phyloP scores from a whole-genome alignment of 441 rosid genomes.

The Eutrema salsugineum region DNA sequence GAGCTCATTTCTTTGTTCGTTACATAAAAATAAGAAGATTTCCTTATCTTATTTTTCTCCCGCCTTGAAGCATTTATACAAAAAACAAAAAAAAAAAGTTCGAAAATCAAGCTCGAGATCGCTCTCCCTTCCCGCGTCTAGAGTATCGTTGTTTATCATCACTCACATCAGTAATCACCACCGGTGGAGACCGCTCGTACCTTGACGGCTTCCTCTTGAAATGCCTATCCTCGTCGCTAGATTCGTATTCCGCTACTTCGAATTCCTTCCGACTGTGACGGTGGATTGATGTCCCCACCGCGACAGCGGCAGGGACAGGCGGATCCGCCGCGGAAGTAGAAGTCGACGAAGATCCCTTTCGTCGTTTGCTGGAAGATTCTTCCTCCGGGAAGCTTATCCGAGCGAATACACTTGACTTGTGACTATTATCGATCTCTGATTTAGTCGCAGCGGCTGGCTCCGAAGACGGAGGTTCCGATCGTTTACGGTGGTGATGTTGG shows the following conservation, averaged over 20 bases:
- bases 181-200: constrained; percentile 61
- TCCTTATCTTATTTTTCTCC: not conserved
- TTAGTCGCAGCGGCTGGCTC: constrained; percentile 25
- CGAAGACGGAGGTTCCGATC: constrained; percentile 34
- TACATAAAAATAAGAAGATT: not conserved
- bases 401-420: constrained; percentile 80
- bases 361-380: constrained; percentile 58
- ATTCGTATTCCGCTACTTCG: constrained; percentile 58
- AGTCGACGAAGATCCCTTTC: constrained; percentile 37
- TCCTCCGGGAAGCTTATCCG: constrained; percentile 88
- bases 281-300: constrained; percentile 9
- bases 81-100: not conserved
- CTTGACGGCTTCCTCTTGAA: constrained; percentile 86
- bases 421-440: constrained; percentile 42
- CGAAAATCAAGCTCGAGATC: constrained; percentile 19
- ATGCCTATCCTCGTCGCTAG: constrained; percentile 82
- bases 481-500: constrained; percentile 37
- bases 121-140: constrained; percentile 27
- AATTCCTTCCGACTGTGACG: constrained; percentile 30
- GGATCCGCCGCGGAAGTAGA: constrained; percentile 15
- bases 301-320: not conserved
- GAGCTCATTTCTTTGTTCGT: not conserved
- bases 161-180: constrained; percentile 17
- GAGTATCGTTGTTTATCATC: constrained; percentile 26
- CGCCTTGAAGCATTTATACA: not conserved